These are phyloP conservation scores for Stylosanthes scabra DNA, from an alignment of 331 rosid genomes.

Conservation along the genomic window DNA sequence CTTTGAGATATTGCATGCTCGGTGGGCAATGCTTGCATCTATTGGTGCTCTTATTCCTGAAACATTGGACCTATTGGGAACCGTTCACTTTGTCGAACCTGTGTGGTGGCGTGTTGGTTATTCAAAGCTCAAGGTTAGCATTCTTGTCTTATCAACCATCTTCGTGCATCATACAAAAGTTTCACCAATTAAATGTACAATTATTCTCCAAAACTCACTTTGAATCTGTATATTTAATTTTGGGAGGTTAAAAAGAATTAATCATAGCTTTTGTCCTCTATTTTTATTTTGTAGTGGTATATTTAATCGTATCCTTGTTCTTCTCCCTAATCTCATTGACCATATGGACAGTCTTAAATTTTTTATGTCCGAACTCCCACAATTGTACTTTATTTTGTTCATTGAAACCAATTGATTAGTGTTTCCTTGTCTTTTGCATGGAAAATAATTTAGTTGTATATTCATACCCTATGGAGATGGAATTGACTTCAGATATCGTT, in stretches of 20 bases:
- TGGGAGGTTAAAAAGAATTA: slow-evolving; percentile 15
- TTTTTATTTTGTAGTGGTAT: slow-evolving; percentile 22
- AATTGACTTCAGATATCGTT: background rate
- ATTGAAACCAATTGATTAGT: slow-evolving; percentile 10
- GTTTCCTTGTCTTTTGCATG: slow-evolving; percentile 35
- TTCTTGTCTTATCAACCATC: slow-evolving; percentile 17
- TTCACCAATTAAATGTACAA: slow-evolving; percentile 20
- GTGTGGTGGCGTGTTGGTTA: slow-evolving; percentile 99
- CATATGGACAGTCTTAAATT: slow-evolving; percentile 3
- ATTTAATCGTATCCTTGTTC: slow-evolving; percentile 24
- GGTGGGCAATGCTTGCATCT: slow-evolving; percentile 99
- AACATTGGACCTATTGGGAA: slow-evolving; percentile 70
- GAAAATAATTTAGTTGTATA: slow-evolving; percentile 22
- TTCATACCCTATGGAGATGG: background rate
- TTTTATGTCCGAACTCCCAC: slow-evolving; percentile 2
- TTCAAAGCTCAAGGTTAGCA: slow-evolving; percentile 84
- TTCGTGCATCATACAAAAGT: slow-evolving; percentile 23
- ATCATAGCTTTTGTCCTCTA: slow-evolving; percentile 18
- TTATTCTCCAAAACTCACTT: slow-evolving; percentile 10
- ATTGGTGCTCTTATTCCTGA: slow-evolving; percentile 88
- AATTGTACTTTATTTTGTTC: slow-evolving; percentile 21
- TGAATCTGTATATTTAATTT: slow-evolving; percentile 29
- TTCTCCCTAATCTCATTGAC: background rate
- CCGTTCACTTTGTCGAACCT: slow-evolving; percentile 91
- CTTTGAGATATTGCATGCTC: slow-evolving; percentile 96